phyloP scores from a whole-genome alignment of 2,329 filamentous ascomycete species.

The Fusarium praegraminearum region DNA sequence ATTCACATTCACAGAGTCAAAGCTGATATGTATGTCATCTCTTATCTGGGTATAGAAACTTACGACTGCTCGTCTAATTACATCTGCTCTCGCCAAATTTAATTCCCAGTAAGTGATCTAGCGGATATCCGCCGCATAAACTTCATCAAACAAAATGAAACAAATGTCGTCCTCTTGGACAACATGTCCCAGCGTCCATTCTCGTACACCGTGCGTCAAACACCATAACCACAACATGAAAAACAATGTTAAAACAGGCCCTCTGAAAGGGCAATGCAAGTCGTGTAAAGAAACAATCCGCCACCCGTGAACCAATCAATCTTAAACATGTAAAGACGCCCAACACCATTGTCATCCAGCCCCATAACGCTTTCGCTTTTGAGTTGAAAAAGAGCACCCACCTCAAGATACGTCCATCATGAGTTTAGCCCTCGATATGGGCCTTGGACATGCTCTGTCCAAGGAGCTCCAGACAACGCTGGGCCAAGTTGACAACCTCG shows the following conservation, averaged over 20 bases:
- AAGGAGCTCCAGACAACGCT: constrained; percentile 87
- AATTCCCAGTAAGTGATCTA: constrained; percentile 35
- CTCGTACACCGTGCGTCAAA: constrained; percentile 33
- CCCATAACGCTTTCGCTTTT: constrained; percentile 47
- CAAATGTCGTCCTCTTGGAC: constrained; percentile 36
- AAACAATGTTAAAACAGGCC: constrained; percentile 36
- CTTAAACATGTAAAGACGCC: constrained; percentile 49
- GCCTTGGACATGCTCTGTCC: constrained; percentile 81
- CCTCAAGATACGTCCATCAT: neutral
- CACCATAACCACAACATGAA: constrained; percentile 34
- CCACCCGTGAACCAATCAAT: constrained; percentile 42
- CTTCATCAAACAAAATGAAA: constrained; percentile 51
- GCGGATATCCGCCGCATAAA: constrained; percentile 50
- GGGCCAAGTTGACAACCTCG: constrained; percentile 91
- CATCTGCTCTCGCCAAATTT: constrained; percentile 45
- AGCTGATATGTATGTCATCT: constrained; percentile 42
- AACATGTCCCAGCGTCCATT: constrained; percentile 14
- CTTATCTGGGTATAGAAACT: constrained; percentile 49
- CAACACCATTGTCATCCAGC: constrained; percentile 45
- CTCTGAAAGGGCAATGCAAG: constrained; percentile 36
- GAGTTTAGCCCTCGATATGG: constrained; percentile 79
- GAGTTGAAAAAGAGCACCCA: constrained; percentile 39
- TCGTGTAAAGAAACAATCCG: constrained; percentile 40
- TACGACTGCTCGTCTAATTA: constrained; percentile 52
- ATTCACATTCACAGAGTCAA: neutral